Percentiles rank a stretch among this genome's conserved stretches.
These are phyloP conservation scores for Coemansia aciculifera DNA, from an alignment of 192 early-diverging fungal genomes.

Conservation along the genomic window DNA sequence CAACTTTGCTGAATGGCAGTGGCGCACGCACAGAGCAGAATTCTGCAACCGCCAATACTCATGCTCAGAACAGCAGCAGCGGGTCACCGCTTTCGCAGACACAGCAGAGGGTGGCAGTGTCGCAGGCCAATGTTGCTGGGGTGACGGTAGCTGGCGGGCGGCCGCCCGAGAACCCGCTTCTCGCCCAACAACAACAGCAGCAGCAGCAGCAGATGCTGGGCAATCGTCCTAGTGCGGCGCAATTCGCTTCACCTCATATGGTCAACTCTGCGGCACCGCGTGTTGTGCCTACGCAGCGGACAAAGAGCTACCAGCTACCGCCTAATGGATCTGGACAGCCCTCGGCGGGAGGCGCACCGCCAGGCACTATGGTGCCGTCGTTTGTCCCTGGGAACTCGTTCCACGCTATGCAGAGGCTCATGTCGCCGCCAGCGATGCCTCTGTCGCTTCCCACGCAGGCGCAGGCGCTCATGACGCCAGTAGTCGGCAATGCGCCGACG, in stretches of 20 bases:
- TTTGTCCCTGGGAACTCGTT: neutral
- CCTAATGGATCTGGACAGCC: slow-evolving; percentile 5
- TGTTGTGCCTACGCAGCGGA: slow-evolving; percentile 34
- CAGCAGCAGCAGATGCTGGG: slow-evolving; percentile 2
- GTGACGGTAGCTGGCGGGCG: neutral
- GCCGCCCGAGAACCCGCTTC: neutral
- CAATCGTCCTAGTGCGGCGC: neutral
- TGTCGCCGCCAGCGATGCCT: slow-evolving; percentile 13
- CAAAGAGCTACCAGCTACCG: slow-evolving; percentile 10
- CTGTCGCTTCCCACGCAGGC: slow-evolving; percentile 19
- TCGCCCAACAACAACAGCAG: slow-evolving; percentile 9
- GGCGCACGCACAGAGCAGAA: neutral
- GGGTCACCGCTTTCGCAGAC: neutral
- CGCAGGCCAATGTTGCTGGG: neutral
- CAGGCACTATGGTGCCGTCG: neutral
- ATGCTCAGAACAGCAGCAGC: neutral
- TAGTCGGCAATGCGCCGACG: slow-evolving; percentile 15
- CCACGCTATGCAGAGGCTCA: slow-evolving; percentile 32
- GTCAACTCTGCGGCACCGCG: slow-evolving; percentile 22
- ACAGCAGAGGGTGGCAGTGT: neutral
- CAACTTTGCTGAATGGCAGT: neutral
- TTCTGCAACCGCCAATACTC: neutral
- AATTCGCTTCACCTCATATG: slow-evolving; percentile 30
- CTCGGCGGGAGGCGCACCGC: neutral
- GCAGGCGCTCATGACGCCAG: slow-evolving; percentile 29